Base-by-base conservation (phyloP, 116 monocot genomes). In the Papilionanthe hybrid region DNA sequence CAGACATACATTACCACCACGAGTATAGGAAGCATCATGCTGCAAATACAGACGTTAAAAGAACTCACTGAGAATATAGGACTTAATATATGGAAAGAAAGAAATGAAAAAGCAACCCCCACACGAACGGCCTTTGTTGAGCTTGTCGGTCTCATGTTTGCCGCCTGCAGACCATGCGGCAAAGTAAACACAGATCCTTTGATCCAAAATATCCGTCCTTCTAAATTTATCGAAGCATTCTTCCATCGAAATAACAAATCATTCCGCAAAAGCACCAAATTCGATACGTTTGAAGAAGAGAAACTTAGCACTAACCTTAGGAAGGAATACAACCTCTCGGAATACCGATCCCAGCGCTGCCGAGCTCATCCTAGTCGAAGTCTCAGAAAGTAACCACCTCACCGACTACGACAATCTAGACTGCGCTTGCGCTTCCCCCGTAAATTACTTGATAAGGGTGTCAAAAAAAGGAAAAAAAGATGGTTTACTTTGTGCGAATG, bases 61-160 rank as follows among this genome's bases (percentile, higher is more conserved):
- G 5, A 28, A 25, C 9, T 76, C n/a, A 41, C 27, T 48, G 28
- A 22, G 7, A 22, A 32, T 77, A 22, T 42, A 42, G 56, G 37
- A 12, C 42, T 48, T 71, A n/a, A 0, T 74, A 28, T n/a, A 32
- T 32, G 3, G 5, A 19, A 82, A 10, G 45, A 42, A 20, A 78
- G 76, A 55, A 17, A 74, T 22, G 69, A 17, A 48, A 45, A 77
- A 55, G 23, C 49, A 48, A 94, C 87, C 47, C 85, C 96, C 79
- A 97, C 32, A 1, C 84, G 85, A 19, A 92, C 85, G 2, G 72
- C 56, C 65, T 90, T 83, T 78, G 78, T 79, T 11, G 82, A 82
- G 49, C 78, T 79, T 56, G 63, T 43, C 18, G 29, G 22, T 49
- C 71, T 86, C 30, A 43, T 53, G n/a, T 80, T 80, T 9, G 78